Evolutionary conservation across 306 rosid species (phyloP).

Genomic region (Delonix regia): DNA sequence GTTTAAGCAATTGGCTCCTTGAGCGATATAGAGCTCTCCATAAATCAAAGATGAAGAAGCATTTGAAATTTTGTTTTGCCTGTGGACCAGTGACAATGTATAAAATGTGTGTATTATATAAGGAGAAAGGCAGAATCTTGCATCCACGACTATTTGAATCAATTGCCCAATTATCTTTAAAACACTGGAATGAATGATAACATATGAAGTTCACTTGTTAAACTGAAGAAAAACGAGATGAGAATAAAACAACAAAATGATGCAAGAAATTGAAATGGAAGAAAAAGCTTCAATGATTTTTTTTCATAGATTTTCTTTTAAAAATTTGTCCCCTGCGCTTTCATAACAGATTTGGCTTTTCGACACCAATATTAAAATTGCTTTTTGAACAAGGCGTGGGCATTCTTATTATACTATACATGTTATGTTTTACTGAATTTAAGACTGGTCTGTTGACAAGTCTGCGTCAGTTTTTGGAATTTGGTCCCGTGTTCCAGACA

Average conservation of each 20-base stretch:
- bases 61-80: conserved; percentile 25
- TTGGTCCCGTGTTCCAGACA: too few species aligned
- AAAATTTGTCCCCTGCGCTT: too few species aligned
- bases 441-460: too few species aligned
- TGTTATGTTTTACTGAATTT: too few species aligned
- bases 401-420: too few species aligned
- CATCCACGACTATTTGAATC: too few species aligned
- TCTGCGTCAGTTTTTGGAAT: too few species aligned
- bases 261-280: not conserved
- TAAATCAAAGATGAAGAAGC: conserved; percentile 35
- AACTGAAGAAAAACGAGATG: not conserved
- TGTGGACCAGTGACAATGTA: conserved; percentile 29
- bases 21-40: conserved; percentile 18
- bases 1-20: conserved; percentile 24
- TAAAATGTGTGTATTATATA: not conserved
- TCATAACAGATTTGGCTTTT: too few species aligned
- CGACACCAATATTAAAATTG: too few species aligned
- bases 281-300: not conserved
- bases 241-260: not conserved
- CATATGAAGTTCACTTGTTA: not conserved
- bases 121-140: not conserved
- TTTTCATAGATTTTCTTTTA: too few species aligned
- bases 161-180: not conserved
- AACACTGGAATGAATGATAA: not conserved
- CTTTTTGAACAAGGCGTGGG: too few species aligned